Conservation (phyloP, 108 stramenopile species). For the Fragilariopsis cylindrus region DNA sequence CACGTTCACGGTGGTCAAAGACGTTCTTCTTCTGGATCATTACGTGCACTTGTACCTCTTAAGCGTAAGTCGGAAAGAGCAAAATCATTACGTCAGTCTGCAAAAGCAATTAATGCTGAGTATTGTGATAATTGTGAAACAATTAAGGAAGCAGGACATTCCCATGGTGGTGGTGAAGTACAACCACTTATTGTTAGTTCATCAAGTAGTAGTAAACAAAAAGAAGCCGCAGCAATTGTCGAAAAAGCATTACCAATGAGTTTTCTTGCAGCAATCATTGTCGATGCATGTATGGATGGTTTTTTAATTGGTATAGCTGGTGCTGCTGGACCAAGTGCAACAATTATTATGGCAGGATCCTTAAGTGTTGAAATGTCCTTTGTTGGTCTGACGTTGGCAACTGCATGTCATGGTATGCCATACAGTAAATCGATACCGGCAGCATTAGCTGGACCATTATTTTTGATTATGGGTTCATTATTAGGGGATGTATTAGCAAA, state of each 20-base stretch:
- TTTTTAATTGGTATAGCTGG: constrained; percentile 27
- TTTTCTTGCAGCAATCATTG: constrained; percentile 4
- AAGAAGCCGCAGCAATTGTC: not conserved
- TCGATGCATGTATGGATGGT: constrained; percentile 19
- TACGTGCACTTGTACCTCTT: not conserved
- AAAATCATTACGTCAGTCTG: not conserved
- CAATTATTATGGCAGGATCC: constrained; percentile 10
- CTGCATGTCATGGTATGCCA: not conserved
- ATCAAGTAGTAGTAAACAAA: too few relatives aligned
- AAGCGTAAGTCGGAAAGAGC: not conserved
- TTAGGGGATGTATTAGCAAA: constrained; percentile 12
- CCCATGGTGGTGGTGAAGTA: not conserved
- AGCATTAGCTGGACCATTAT: constrained; percentile 4
- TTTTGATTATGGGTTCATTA: constrained; percentile 6
- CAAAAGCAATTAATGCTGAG: not conserved
- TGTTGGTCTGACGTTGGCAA: constrained; percentile 23
- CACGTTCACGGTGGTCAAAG: too few relatives aligned
- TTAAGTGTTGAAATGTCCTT: constrained; percentile 25
- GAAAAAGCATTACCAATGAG: constrained; percentile 7
- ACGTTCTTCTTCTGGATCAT: not conserved
- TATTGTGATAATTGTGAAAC: not conserved
- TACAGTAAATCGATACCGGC: not conserved
- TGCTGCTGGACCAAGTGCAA: constrained; percentile 23
- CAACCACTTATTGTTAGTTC: not conserved
- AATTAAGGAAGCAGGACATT: not conserved